A percentile compares a stretch with the other conserved stretches of the same genome.
Evolutionary conservation across 257 asterid species (phyloP).

Genomic region (Penstemon newberryi): DNA sequence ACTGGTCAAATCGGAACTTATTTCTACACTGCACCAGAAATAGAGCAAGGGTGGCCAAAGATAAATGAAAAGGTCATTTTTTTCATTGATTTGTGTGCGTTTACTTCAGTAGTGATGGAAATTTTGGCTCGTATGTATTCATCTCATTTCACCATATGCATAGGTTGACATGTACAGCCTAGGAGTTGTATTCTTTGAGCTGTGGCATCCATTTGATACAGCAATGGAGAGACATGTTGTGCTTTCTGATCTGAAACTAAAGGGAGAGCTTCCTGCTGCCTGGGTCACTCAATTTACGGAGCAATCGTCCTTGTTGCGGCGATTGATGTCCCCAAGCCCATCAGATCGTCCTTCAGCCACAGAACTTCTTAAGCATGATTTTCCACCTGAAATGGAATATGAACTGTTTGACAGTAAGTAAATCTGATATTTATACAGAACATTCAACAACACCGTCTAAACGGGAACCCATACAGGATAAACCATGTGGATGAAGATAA

Average conservation of each 20-base stretch:
- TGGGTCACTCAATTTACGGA: constrained; percentile 84
- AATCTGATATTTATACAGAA: constrained; percentile 13
- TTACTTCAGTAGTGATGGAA: constrained; percentile 13
- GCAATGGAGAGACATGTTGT: constrained; percentile 92
- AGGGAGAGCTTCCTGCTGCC: constrained; percentile 79
- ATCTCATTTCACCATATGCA: constrained; percentile 27
- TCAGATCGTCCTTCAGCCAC: constrained; percentile 93
- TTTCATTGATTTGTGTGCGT: constrained; percentile 14
- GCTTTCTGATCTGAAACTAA: constrained; percentile 82
- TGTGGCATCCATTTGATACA: constrained; percentile 97
- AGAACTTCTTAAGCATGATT: constrained; percentile 86
- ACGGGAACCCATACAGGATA: background rate
- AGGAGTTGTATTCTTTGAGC: constrained; percentile 91
- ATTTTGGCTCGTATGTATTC: constrained; percentile 23
- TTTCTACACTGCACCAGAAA: constrained; percentile 97
- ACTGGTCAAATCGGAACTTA: constrained; percentile 97
- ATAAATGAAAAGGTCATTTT: constrained; percentile 80
- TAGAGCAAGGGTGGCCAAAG: constrained; percentile 98
- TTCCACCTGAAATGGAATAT: constrained; percentile 93
- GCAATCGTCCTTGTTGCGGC: constrained; percentile 72
- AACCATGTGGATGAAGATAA: background rate
- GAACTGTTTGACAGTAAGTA: constrained; percentile 86
- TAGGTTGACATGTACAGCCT: constrained; percentile 97
- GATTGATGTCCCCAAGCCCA: constrained; percentile 81
- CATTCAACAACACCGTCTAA: constrained; percentile 15